Evolutionary conservation across 495 filamentous ascomycete genomes (phyloP), one percentile per base, ranked within the genome.

Genomic region (Pyrenopolyporus hunteri): DNA sequence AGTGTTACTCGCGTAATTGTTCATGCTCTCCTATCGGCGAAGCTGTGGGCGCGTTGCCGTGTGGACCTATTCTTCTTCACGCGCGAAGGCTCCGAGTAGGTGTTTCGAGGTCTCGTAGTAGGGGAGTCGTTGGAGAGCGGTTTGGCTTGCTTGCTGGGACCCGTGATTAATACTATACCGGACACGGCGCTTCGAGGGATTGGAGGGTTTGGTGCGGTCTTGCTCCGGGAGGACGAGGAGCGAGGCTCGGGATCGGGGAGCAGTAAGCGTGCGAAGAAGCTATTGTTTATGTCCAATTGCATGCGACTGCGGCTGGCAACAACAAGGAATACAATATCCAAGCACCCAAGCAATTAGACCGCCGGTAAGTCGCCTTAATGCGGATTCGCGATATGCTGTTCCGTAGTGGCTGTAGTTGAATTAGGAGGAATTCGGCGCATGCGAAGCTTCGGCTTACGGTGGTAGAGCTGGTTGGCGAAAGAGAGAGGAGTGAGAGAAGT

Each of bases 1-100:
- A 14, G 49, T 59, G 28, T 26, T 67, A 36, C 62, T 60, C 2
- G 68, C 68, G 52, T 66, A 71, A 53, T 66, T 71, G 55, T 71
- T 71, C 62, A 71, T 68, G 49, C 58, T 54, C 43, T 51, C 26
- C 35, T 35, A 22, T 48, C n/a, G 9, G 32, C 49, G 54, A 46
- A 42, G 45, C 39, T 32, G 28, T 51, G 55, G 57, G 59, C 52
- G 57, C 46, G 47, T 46, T 23, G 52, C 57, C 43, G 48, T 5
- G 23, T n/a, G 14, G 25, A 43, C 45, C 48, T 36, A 17, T 36
- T 8, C 36, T 17, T 10, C 44, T 31, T 25, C 19, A 59, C 59
- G 51, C 43, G 52, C 44, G 43, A 23, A 25, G 19, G 23, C 4
- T 51, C 17, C 3, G 20, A 47, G 43, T 17, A 26, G n/a, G 28